Conservation (phyloP, 768 basidiomycete species). For the Zangia roseola region DNA sequence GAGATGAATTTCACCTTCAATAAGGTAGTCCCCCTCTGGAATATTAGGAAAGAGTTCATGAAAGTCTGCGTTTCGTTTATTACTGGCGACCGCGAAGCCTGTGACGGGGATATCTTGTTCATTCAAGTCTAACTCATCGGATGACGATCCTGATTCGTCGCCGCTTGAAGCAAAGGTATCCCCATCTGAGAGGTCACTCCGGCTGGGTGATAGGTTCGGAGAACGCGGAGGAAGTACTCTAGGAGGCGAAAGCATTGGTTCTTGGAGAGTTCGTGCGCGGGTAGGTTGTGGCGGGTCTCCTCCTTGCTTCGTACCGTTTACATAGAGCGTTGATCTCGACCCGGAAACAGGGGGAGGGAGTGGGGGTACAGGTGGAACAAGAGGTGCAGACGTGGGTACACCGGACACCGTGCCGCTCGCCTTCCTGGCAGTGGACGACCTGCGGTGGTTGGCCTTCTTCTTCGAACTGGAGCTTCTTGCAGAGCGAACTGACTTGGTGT, state of each 20-base stretch:
- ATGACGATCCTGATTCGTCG: constrained; percentile 32
- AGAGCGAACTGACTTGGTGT: constrained; percentile 27
- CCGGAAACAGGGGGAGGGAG: constrained; percentile 9
- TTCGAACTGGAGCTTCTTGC: constrained; percentile 26
- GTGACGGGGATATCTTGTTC: constrained; percentile 84
- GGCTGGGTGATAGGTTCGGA: constrained; percentile 18
- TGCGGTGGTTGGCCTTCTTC: constrained; percentile 18
- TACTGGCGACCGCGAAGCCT: constrained; percentile 96
- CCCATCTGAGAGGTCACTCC: constrained; percentile 30
- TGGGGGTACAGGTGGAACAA: constrained; percentile 38
- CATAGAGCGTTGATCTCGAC: constrained; percentile 19
- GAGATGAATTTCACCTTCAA: constrained; percentile 70
- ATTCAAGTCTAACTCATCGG: constrained; percentile 35
- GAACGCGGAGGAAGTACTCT: constrained; percentile 16
- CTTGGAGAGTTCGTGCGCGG: not conserved
- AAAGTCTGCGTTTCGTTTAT: constrained; percentile 92
- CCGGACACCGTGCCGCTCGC: constrained; percentile 64
- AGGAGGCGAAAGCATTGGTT: constrained; percentile 10
- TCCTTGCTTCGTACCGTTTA: constrained; percentile 14
- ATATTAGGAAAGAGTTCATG: constrained; percentile 89
- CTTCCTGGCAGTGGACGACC: constrained; percentile 26
- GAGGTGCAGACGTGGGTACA: constrained; percentile 59
- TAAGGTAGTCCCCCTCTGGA: constrained; percentile 95
- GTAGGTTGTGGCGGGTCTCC: constrained; percentile 2
- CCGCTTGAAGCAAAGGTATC: constrained; percentile 26